phyloP scores from a whole-genome alignment of 2,329 filamentous ascomycete species.

The Lasiodiplodia citricola region DNA sequence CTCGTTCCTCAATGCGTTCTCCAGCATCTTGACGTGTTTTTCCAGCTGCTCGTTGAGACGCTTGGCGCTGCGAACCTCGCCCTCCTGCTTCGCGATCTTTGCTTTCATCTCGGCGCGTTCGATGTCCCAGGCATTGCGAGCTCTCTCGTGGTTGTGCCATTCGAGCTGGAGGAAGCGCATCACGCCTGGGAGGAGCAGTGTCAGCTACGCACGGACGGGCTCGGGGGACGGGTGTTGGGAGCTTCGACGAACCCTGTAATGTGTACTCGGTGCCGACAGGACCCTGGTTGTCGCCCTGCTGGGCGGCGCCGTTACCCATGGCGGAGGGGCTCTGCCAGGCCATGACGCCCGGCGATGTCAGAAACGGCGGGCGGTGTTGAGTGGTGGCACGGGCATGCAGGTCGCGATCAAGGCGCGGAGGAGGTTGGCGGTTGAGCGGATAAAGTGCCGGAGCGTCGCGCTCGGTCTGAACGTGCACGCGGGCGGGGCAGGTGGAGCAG shows the following conservation, averaged over 20 bases:
- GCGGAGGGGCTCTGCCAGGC: slow-evolving; percentile 73
- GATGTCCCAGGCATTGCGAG: slow-evolving; percentile 98
- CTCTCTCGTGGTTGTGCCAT: slow-evolving; percentile 98
- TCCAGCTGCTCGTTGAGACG: slow-evolving; percentile 86
- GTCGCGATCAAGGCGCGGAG: slow-evolving; percentile 33
- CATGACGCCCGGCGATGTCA: slow-evolving; percentile 52
- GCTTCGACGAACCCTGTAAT: slow-evolving; percentile 63
- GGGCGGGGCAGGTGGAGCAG: background rate
- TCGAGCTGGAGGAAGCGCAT: slow-evolving; percentile 99
- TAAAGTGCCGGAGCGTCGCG: slow-evolving; percentile 9
- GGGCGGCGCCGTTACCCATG: slow-evolving; percentile 62
- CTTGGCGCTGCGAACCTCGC: slow-evolving; percentile 83
- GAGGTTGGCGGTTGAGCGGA: slow-evolving; percentile 33
- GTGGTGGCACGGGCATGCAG: slow-evolving; percentile 34
- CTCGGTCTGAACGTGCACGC: background rate
- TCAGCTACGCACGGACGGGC: slow-evolving; percentile 30
- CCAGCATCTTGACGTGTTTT: slow-evolving; percentile 88
- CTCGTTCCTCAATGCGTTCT: slow-evolving; percentile 85
- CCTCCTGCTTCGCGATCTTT: slow-evolving; percentile 92
- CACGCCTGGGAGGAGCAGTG: slow-evolving; percentile 66
- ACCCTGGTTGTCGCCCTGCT: slow-evolving; percentile 54
- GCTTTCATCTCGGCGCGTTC: slow-evolving; percentile 99
- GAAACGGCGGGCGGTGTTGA: slow-evolving; percentile 28
- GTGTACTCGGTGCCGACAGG: slow-evolving; percentile 73
- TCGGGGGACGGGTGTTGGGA: slow-evolving; percentile 1